phyloP scores from a whole-genome alignment of 2,329 filamentous ascomycete genomes.

The Diaporthe citrichinensis region DNA sequence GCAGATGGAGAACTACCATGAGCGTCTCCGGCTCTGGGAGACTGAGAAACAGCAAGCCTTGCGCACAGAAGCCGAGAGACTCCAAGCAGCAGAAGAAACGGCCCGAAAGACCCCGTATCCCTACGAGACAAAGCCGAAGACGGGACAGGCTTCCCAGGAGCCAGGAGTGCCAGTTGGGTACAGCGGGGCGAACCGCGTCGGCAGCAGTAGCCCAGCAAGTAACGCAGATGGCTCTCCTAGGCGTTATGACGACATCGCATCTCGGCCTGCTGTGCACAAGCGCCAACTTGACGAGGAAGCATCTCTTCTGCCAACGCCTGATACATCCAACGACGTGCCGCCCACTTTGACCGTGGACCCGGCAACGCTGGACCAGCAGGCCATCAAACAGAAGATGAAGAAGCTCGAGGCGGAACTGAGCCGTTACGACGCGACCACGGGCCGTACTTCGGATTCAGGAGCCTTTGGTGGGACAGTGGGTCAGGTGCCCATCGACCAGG shows the following conservation, averaged over 20 bases:
- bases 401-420: constrained; percentile 46
- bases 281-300: constrained; percentile 15
- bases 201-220: not conserved
- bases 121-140: not conserved
- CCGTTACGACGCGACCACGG: constrained; percentile 32
- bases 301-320: constrained; percentile 3
- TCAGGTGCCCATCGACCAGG: constrained; percentile 49
- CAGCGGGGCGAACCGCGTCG: not conserved
- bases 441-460: constrained; percentile 43
- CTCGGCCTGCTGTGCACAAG: not conserved
- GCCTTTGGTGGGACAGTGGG: constrained; percentile 34
- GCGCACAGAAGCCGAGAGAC: constrained; percentile 47
- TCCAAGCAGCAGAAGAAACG: constrained; percentile 44
- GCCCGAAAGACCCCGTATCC: not conserved
- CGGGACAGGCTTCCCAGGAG: not conserved
- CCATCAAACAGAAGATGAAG: constrained; percentile 45
- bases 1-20: constrained; percentile 59
- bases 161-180: constrained; percentile 14
- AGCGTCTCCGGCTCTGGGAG: constrained; percentile 56
- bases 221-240: constrained; percentile 22
- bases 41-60: constrained; percentile 44
- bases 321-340: constrained; percentile 1
- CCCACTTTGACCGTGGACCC: constrained; percentile 6
- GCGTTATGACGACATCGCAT: constrained; percentile 5
- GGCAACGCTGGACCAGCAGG: constrained; percentile 32